These are phyloP conservation scores for Golovinomyces cichoracearum DNA, from an alignment of 2,329 filamentous ascomycete genomes.

Conservation along the genomic window DNA sequence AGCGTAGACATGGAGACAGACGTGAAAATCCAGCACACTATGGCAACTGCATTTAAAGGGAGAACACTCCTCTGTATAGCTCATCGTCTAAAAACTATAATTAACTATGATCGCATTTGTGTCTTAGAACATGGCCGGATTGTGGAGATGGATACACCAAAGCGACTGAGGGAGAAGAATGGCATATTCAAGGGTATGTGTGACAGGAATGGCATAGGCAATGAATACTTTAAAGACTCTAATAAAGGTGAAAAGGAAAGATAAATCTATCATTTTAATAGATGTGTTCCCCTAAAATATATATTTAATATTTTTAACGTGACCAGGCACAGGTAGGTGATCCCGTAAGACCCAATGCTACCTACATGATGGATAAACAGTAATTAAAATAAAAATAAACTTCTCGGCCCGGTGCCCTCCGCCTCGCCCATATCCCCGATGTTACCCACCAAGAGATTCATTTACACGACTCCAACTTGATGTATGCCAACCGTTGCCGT, in stretches of 20 bases:
- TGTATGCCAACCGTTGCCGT: background rate
- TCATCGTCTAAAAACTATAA: slow-evolving; percentile 72
- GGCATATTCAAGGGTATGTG: slow-evolving; percentile 56
- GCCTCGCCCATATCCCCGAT: background rate
- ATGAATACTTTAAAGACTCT: slow-evolving; percentile 15
- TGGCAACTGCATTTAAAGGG: slow-evolving; percentile 59
- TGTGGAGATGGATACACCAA: slow-evolving; percentile 59
- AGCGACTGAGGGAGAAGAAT: slow-evolving; percentile 42
- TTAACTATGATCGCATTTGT: slow-evolving; percentile 82
- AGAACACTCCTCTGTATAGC: slow-evolving; percentile 82
- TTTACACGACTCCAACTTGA: background rate
- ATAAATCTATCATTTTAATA: background rate
- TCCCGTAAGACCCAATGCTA: background rate
- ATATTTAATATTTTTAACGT: background rate
- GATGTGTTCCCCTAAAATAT: background rate
- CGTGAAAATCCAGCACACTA: slow-evolving; percentile 77
- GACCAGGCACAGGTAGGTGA: background rate
- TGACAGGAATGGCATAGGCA: slow-evolving; percentile 28
- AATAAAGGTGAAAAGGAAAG: background rate
- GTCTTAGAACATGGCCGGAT: slow-evolving; percentile 85
- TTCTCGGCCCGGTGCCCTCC: background rate
- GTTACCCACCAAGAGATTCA: background rate
- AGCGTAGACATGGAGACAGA: slow-evolving; percentile 92
- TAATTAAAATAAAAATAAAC: background rate
- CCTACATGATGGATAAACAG: background rate